Evolutionary conservation across 306 rosid genomes (phyloP), one percentile per base, ranked within the genome.

Genomic region (Styphnolobium japonicum): DNA sequence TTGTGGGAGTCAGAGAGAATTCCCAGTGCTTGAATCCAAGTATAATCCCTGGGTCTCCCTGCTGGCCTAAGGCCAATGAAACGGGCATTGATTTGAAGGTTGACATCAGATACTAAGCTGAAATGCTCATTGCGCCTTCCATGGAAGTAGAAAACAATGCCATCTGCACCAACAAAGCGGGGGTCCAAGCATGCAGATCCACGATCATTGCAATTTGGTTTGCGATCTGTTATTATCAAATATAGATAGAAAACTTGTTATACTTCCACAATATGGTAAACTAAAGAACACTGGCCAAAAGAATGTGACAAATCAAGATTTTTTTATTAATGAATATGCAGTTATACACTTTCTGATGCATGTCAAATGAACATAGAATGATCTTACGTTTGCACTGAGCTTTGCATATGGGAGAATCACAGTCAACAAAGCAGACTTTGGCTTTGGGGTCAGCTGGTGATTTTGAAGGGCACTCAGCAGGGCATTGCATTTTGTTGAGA

Each of bases 101-200:
- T 86, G 49, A 1, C 48, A 42, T 90, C 94, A 2, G 96, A 87
- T 22, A 93, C 93, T 73, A 93, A 84, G 81, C 80, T 79, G 90
- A 90, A 93, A 61, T 90, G 86, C 86, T 93, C 86, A 5, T 93
- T 83, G 23, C 70, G 72, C 82, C 75, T 85, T 85, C 98, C 98
- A 27, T 93, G 98, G 86, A 93, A 93, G 85, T 93, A 91, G 86
- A 93, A 93, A 29, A 91, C 97, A 31, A 80, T 72, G 46, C 95
- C 95, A 15, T 93, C 97, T 62, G 91, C 92, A 48, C 97, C 97
- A 11, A 91, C 88, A 73, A 93, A 93, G 18, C 98, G 90, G 1
- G 97, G 98, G 82, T 93, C 97, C 80, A 85, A 78, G 73, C 97
- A 93, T 55, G 97, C 97, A 33, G 98, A 90, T 66, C 98, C 97